Evolutionary conservation across 2,329 filamentous ascomycete species (phyloP).

Genomic region (Immersiporthe knoxdaviesiana): DNA sequence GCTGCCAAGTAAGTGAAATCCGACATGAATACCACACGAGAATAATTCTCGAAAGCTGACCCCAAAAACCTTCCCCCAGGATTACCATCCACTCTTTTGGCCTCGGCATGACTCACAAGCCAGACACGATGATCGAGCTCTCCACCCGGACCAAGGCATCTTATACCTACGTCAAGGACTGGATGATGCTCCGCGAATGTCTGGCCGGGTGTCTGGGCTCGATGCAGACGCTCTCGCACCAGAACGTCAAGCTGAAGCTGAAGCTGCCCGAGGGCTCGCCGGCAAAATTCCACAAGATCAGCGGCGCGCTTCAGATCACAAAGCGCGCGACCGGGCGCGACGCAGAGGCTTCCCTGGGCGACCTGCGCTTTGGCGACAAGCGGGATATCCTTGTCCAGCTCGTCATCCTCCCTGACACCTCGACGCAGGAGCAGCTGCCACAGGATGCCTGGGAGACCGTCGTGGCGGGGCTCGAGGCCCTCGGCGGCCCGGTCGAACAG

Average conservation of each 20-base stretch:
- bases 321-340: slow-evolving; percentile 94
- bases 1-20: slow-evolving; percentile 78
- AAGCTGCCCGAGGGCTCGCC: slow-evolving; percentile 94
- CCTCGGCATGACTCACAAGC: slow-evolving; percentile 94
- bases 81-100: slow-evolving; percentile 97
- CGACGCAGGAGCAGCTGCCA: slow-evolving; percentile 79
- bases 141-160: slow-evolving; percentile 95
- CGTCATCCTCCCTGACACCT: slow-evolving; percentile 85
- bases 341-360: slow-evolving; percentile 88
- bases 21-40: neutral
- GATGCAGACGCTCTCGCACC: slow-evolving; percentile 93
- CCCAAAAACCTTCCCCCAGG: slow-evolving; percentile 50
- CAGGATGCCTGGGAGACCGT: slow-evolving; percentile 98
- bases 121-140: slow-evolving; percentile 97
- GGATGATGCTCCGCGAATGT: slow-evolving; percentile 99
- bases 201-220: slow-evolving; percentile 90
- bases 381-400: slow-evolving; percentile 90
- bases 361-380: slow-evolving; percentile 95
- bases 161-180: slow-evolving; percentile 98
- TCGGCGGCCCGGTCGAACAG: slow-evolving; percentile 83
- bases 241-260: slow-evolving; percentile 95
- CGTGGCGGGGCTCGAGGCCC: slow-evolving; percentile 89
- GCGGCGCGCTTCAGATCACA: slow-evolving; percentile 91
- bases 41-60: slow-evolving; percentile 34
- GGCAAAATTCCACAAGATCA: slow-evolving; percentile 98